Evolutionary conservation across 108 stramenopile species (phyloP).

Genomic region (Nitzschia sp.): DNA sequence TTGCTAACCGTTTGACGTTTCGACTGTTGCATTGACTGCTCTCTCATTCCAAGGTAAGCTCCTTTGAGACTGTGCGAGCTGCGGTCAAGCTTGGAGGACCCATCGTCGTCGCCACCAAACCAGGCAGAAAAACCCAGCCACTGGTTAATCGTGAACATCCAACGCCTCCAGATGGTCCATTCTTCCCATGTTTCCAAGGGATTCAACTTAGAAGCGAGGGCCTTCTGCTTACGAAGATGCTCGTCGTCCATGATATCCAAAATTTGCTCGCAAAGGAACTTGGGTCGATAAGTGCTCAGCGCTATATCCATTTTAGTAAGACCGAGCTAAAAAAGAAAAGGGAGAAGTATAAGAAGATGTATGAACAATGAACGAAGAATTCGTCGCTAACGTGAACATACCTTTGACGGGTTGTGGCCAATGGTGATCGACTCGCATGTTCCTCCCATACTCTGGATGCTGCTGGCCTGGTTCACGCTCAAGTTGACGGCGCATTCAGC

Average conservation of each 20-base stretch:
- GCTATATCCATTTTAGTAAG: constrained; percentile 49
- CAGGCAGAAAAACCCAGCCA: neutral
- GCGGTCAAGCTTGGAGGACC: neutral
- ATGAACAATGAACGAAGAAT: constrained; percentile 28
- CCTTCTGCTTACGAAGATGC: neutral
- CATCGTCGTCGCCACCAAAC: neutral
- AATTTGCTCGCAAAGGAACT: constrained; percentile 61
- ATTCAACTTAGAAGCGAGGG: neutral
- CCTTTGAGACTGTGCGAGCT: neutral
- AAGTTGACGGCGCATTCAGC: constrained; percentile 68
- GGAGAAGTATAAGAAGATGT: constrained; percentile 34
- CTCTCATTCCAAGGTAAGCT: neutral
- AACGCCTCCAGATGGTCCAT: neutral
- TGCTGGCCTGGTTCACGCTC: constrained; percentile 74
- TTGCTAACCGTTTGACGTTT: neutral
- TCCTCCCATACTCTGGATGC: constrained; percentile 68
- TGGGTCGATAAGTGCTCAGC: constrained; percentile 47
- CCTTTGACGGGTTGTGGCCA: constrained; percentile 78
- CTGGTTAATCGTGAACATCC: neutral
- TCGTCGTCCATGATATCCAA: constrained; percentile 31
- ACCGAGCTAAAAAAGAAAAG: constrained; percentile 15
- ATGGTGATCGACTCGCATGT: constrained; percentile 79
- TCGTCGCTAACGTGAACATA: constrained; percentile 57
- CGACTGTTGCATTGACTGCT: neutral
- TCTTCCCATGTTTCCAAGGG: neutral